These are phyloP conservation scores for Blepharisma stoltei DNA, from an alignment of 73 alveolate genomes.

Conservation along the genomic window DNA sequence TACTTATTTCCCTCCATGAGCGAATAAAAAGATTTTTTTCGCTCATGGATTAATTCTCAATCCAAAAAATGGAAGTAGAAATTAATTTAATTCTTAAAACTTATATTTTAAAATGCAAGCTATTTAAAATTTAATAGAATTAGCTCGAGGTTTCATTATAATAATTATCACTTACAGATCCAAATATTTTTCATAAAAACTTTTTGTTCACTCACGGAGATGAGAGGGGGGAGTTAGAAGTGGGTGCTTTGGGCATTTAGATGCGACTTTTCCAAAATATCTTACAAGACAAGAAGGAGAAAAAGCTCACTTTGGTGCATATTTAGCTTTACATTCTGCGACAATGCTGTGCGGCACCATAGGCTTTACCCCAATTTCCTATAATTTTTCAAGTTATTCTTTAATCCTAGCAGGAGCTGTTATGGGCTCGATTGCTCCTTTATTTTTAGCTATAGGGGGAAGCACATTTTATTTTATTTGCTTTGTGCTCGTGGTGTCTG, in stretches of 20 bases:
- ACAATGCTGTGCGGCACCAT: neutral
- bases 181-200: too few relatives aligned
- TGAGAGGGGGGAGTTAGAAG: too few relatives aligned
- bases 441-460: neutral
- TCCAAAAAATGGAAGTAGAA: too few relatives aligned
- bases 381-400: neutral
- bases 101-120: too few relatives aligned
- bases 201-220: too few relatives aligned
- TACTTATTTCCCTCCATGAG: too few relatives aligned
- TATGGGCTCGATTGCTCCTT: slow-evolving; percentile 14
- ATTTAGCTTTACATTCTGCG: slow-evolving; percentile 3
- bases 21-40: too few relatives aligned
- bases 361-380: slow-evolving; percentile 11
- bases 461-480: neutral
- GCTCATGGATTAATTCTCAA: too few relatives aligned
- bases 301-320: slow-evolving; percentile 11
- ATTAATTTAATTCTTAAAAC: too few relatives aligned
- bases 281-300: slow-evolving; percentile 23
- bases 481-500: neutral
- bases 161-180: too few relatives aligned
- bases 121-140: too few relatives aligned
- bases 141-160: too few relatives aligned
- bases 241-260: slow-evolving; percentile 24
- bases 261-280: slow-evolving; percentile 30
- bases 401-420: slow-evolving; percentile 9